Evolutionary conservation across 805 yeast species (phyloP), one percentile per base, ranked within the genome.

Genomic region (Starmerella apis): DNA sequence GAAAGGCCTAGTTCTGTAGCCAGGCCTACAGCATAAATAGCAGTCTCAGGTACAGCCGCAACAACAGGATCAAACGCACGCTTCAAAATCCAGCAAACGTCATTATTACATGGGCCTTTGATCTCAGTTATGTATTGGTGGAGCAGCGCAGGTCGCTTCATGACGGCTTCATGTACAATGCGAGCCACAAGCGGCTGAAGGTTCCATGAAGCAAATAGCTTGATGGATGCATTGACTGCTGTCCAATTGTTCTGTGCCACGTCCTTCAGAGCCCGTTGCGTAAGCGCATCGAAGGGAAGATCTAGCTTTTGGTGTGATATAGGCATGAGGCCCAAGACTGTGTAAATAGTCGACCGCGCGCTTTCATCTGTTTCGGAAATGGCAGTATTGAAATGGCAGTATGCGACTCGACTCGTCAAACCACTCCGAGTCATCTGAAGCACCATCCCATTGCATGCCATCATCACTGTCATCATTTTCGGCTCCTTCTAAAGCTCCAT

Each of bases 321-420:
- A 19, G 30, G 14, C 22, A n/a, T 5, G 8, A 11, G 20, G 4
- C 43, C 35, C 32, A 45, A 18, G 10, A 27, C 41, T 9, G 23
- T 11, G 31, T 46, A 49, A 32, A 46, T 46, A 10, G 22, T 25
- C 3, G 46, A 30, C 10, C 42, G 43, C n/a, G 53, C 18, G 32
- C 41, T 27, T 36, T 39, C 49, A 20, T 45, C 45, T 7, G 9
- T 2, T 25, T 49, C 53, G 10, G 11, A 2, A 9, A 18, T n/a
- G 6, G 31, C 42, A 14, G 44, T 24, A 13, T 22, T 10, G 19
- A 22, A n/a, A n/a, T n/a, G n/a, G n/a, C n/a, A n/a, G 28, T n/a
- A 49, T 33, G n/a, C 47, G 28, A 28, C 43, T 27, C 23, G 46
- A 33, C 38, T 49, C 53, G 43, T 49, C 53, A 20, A 46, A 39